Percentiles rank a stretch among this genome's conserved stretches.
Conservation (phyloP, 2,329 filamentous ascomycete species). For the Furcasterigmium sp. region DNA sequence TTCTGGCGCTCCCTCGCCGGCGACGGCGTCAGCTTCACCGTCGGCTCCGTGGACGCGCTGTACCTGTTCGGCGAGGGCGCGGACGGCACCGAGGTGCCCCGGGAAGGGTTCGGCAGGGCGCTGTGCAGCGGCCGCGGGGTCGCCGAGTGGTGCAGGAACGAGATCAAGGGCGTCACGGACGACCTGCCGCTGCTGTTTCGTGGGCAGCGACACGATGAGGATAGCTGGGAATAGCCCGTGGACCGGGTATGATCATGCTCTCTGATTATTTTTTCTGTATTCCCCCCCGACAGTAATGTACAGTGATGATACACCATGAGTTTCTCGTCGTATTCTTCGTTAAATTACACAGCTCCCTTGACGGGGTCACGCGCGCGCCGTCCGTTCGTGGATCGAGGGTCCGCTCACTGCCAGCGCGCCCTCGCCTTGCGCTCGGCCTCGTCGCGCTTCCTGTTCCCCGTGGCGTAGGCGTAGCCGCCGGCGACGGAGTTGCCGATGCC, state of each 20-base stretch:
- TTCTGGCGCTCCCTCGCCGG: constrained; percentile 33
- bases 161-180: constrained; percentile 45
- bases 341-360: too few relatives aligned
- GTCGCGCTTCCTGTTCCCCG: constrained; percentile 44
- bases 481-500: constrained; percentile 42
- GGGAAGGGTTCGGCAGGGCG: constrained; percentile 27
- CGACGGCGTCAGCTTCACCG: constrained; percentile 25
- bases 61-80: constrained; percentile 21
- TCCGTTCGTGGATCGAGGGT: too few relatives aligned
- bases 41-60: constrained; percentile 40
- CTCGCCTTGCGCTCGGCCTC: constrained; percentile 40
- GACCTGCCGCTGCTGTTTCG: constrained; percentile 17
- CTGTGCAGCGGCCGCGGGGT: constrained; percentile 28
- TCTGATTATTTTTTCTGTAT: too few relatives aligned
- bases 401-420: constrained; percentile 44
- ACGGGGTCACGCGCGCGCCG: too few relatives aligned
- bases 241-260: too few relatives aligned
- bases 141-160: constrained; percentile 37
- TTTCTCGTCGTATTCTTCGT: too few relatives aligned
- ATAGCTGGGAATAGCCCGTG: not conserved
- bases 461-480: constrained; percentile 46
- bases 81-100: not conserved
- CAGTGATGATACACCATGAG: too few relatives aligned
- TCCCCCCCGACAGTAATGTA: too few relatives aligned
- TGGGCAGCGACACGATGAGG: not conserved